Evolutionary conservation across 371 early-diverging fungal genomes (phyloP).

Genomic region (Mycotypha africana): DNA sequence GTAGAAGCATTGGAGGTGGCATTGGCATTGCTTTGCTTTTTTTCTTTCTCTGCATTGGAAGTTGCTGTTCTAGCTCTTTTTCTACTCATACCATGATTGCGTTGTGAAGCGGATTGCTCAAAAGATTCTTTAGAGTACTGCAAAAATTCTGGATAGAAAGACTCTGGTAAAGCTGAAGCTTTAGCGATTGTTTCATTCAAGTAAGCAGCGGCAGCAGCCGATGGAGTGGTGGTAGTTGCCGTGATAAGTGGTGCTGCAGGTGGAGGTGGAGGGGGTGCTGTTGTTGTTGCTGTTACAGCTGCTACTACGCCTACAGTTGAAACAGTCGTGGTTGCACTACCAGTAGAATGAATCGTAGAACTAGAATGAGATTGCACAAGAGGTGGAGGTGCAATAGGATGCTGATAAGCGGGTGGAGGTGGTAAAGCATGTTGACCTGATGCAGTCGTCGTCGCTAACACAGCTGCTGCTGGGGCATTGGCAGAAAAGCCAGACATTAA

Average conservation of each 20-base stretch:
- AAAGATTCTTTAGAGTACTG: constrained; percentile 42
- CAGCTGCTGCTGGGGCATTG: constrained; percentile 30
- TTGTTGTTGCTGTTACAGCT: no score
- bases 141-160: constrained; percentile 42
- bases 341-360: constrained; percentile 5
- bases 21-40: no score
- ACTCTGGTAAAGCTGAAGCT: constrained; percentile 37
- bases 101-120: constrained; percentile 19
- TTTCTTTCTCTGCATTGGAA: not conserved
- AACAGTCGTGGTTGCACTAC: no score
- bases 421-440: no score
- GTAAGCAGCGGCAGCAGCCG: constrained; percentile 22
- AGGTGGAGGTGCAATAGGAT: constrained; percentile 17
- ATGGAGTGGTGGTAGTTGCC: constrained; percentile 4
- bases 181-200: constrained; percentile 36
- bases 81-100: constrained; percentile 1
- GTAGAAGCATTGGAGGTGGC: not conserved
- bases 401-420: constrained; percentile 13
- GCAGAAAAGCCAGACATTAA: constrained; percentile 18
- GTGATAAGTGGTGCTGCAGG: constrained; percentile 29
- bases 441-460: constrained; percentile 7
- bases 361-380: constrained; percentile 32
- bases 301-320: no score
- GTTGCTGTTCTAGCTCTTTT: constrained; percentile 10
- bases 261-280: constrained; percentile 32